Base-by-base conservation (phyloP, 1,284 basidiomycete genomes). In the Cutaneotrichosporon sp. region DNA sequence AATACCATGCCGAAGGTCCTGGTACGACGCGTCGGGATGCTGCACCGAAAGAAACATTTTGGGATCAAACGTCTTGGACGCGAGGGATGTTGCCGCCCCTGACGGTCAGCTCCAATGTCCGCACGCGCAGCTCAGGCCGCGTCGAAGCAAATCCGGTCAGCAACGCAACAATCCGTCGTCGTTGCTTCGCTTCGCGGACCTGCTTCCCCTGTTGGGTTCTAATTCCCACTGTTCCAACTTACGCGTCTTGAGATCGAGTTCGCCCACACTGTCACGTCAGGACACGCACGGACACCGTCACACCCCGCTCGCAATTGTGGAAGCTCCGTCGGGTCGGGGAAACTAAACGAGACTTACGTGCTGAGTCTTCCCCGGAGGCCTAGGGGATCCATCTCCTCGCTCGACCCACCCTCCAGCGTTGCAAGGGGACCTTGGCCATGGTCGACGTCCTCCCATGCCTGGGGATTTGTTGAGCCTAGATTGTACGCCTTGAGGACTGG, bases 11-110 rank as follows among this genome's bases (percentile, higher is more conserved):
- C 84, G 80, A 31, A 97, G 81, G 66, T 97, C 92, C 72, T 92
- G 87, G 65, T 92, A 97, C 0, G 90, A 91, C 10, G 94, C 96
- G 67, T 97, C 90, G 2, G 96, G 96, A 67, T 99, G 92, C 14
- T 94, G 84, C 3, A 84, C 84, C 7, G 90, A 88, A 25, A 99
- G 80, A 71, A 97, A 99, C 0, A 83, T 81, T 69, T 97, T 97
- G 14, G 96, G 89, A 68, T 97, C 90, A 76, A 99, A 99, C 1
- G 88, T 83, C 74, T 98, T 99, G 45, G 90, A 94, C 2, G 86
- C 84, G 9, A 93, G 82, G 37, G 88, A 78, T 53, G 92, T 85
- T 5, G 87, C 78, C 5, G 87, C 82, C 76, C 86, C 89, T 92
- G 68, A 19, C 7, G n/a, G 24, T 47, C 25, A 37, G 49, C 5